A percentile compares a stretch with the other conserved stretches of the same genome.
These are phyloP conservation scores for Eucalyptus coolabah DNA, from an alignment of 345 rosid species.

Conservation along the genomic window DNA sequence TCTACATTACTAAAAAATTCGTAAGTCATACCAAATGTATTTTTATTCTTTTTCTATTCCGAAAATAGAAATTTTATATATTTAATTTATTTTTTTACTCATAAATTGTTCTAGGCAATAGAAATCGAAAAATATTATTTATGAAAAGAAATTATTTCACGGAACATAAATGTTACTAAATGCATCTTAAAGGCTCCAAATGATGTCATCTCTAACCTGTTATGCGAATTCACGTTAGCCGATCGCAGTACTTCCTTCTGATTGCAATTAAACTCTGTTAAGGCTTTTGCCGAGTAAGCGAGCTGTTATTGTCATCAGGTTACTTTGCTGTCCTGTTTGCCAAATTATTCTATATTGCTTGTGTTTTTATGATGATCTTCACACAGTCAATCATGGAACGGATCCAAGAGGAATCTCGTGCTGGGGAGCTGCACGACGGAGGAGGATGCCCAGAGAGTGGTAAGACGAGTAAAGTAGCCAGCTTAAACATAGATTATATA, in stretches of 20 bases:
- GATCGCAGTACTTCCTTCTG: neutral
- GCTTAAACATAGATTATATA: neutral
- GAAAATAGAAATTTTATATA: too few species aligned
- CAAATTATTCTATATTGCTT: neutral
- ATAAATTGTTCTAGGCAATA: too few species aligned
- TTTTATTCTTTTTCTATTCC: too few species aligned
- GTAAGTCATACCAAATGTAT: too few species aligned
- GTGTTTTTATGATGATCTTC: neutral
- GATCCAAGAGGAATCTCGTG: neutral
- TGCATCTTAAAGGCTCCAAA: neutral
- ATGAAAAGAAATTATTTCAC: rapidly evolving
- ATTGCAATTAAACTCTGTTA: neutral
- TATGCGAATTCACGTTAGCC: neutral
- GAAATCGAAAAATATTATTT: neutral
- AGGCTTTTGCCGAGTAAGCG: too few species aligned
- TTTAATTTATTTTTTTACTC: too few species aligned
- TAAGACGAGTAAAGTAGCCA: neutral
- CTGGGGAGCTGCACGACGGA: neutral
- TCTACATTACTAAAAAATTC: rapidly evolving
- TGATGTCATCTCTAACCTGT: rapidly evolving
- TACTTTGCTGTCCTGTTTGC: neutral
- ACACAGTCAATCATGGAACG: neutral
- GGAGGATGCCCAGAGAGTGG: neutral
- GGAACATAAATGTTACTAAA: too few species aligned
- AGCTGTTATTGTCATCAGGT: too few species aligned